A percentile compares a stretch with the other conserved stretches of the same genome.
phyloP scores from a whole-genome alignment of 768 basidiomycete species.

The Lactarius pseudohatsudake region DNA sequence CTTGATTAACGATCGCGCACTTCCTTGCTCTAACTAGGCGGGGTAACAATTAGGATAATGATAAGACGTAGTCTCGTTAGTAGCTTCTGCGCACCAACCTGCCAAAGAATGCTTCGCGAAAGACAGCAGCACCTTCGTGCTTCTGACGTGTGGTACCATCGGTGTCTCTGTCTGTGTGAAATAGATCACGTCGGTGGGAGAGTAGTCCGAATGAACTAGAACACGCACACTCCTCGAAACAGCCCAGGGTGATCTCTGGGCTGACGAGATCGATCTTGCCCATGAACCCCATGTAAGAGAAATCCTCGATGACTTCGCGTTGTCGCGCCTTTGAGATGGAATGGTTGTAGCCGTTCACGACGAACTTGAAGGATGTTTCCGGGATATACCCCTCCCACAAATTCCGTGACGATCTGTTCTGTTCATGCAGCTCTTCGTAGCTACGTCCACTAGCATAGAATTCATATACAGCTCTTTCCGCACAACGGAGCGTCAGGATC shows the following conservation, averaged over 20 bases:
- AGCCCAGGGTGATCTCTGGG: conserved; percentile 69
- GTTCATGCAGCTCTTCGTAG: conserved; percentile 69
- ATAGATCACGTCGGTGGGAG: background rate
- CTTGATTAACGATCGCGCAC: conserved; percentile 64
- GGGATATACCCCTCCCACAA: conserved; percentile 61
- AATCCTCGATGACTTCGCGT: conserved; percentile 67
- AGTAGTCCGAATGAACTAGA: background rate
- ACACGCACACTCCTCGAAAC: conserved; percentile 83
- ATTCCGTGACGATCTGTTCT: conserved; percentile 43
- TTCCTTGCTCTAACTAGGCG: conserved; percentile 56
- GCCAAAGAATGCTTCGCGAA: conserved; percentile 77
- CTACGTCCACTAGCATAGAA: conserved; percentile 69
- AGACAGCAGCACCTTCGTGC: conserved; percentile 62
- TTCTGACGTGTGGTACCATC: conserved; percentile 46
- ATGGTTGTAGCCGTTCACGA: conserved; percentile 72
- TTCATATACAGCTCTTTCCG: conserved; percentile 69
- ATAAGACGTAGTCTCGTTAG: background rate
- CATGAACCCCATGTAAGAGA: conserved; percentile 79
- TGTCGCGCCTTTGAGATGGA: conserved; percentile 69
- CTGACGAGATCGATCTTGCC: conserved; percentile 81
- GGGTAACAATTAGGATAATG: background rate
- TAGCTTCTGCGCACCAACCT: conserved; percentile 65
- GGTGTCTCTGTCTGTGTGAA: conserved; percentile 45
- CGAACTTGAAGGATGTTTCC: conserved; percentile 79
- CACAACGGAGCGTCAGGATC: background rate